Percentiles rank a stretch among this genome's conserved stretches.
Evolutionary conservation across 257 asterid genomes (phyloP).

Genomic region (Solanum bulbocastanum): DNA sequence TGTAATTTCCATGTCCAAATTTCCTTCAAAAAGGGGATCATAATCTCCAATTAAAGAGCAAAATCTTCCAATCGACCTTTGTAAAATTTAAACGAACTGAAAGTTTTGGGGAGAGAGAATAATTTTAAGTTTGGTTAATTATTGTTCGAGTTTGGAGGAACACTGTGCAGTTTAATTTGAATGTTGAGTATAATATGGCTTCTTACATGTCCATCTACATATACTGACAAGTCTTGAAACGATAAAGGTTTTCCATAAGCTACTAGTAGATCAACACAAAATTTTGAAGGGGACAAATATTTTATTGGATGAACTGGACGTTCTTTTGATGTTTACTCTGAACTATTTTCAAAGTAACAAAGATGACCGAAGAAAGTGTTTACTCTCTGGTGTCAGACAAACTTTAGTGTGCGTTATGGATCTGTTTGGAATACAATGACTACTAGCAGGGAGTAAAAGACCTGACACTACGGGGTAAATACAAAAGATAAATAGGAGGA

Average conservation of each 20-base stretch:
- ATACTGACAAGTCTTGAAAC: background rate
- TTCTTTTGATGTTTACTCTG: background rate
- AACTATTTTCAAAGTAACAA: background rate
- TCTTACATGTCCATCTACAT: background rate
- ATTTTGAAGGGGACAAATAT: background rate
- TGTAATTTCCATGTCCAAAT: background rate
- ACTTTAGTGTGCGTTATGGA: background rate
- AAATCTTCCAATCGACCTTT: background rate
- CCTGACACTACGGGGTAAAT: background rate
- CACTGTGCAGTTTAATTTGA: background rate
- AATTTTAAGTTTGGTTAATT: background rate
- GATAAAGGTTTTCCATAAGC: background rate
- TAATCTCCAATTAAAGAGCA: background rate
- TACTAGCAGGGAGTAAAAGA: background rate
- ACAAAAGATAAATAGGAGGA: background rate
- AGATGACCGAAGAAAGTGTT: background rate
- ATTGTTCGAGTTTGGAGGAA: background rate
- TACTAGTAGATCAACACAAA: background rate
- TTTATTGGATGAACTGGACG: background rate
- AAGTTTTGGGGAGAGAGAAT: background rate
- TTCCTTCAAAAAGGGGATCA: background rate
- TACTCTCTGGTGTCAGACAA: background rate
- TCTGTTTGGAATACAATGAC: background rate
- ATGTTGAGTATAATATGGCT: background rate
- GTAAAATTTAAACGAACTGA: background rate